Conservation (phyloP, 257 asterid genomes). For the Marsdenia floribunda region DNA sequence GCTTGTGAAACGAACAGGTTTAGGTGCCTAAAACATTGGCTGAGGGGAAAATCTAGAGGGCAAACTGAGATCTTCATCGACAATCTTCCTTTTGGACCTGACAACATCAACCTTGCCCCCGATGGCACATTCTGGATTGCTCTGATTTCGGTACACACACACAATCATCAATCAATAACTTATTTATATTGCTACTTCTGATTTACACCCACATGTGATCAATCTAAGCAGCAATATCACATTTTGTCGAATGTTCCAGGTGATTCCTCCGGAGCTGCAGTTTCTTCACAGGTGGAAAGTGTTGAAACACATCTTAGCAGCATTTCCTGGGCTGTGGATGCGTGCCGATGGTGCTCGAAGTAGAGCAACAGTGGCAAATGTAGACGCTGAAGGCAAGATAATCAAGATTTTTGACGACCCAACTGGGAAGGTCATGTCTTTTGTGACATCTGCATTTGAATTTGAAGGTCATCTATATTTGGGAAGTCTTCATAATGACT, state of each 20-base stretch:
- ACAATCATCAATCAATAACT: neutral
- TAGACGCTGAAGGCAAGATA: conserved; percentile 45
- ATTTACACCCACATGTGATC: neutral
- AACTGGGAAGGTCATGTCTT: conserved; percentile 46
- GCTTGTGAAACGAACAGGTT: conserved; percentile 22
- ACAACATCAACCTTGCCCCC: conserved; percentile 68
- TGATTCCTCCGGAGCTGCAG: conserved; percentile 23
- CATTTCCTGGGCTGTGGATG: conserved; percentile 20
- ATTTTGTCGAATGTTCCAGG: conserved; percentile 21
- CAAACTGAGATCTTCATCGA: conserved; percentile 47
- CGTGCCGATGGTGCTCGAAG: conserved; percentile 8
- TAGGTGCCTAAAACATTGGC: conserved; percentile 67
- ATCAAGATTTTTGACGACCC: conserved; percentile 57
- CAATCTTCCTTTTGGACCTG: conserved; percentile 58
- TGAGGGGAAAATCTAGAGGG: conserved; percentile 43
- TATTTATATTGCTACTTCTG: neutral
- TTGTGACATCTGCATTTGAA: conserved; percentile 66
- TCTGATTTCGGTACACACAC: conserved; percentile 35
- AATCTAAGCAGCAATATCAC: neutral
- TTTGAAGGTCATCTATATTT: conserved; percentile 56
- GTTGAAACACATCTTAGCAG: conserved; percentile 24
- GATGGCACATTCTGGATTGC: conserved; percentile 82
- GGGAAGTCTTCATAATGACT: conserved; percentile 53
- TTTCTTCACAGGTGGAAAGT: conserved; percentile 30
- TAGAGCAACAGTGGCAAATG: conserved; percentile 56